Evolutionary conservation across 2,329 filamentous ascomycete species (phyloP).

Genomic region (Hymenoscyphus infarciens): DNA sequence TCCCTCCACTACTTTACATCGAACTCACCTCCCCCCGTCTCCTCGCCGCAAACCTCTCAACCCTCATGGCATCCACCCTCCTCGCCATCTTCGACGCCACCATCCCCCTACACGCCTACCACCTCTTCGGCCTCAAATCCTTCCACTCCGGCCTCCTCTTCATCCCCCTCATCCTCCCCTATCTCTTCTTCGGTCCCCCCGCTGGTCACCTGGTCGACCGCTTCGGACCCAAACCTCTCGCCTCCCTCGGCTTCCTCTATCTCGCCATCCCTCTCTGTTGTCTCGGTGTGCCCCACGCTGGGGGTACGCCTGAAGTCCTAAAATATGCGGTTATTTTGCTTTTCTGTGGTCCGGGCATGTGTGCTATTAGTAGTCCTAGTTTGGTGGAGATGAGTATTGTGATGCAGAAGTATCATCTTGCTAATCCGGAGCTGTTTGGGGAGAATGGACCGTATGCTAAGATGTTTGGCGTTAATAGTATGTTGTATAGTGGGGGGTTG

Average conservation of each 20-base stretch:
- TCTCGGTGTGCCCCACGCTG: slow-evolving; percentile 41
- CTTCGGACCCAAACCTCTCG: slow-evolving; percentile 36
- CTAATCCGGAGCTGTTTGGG: slow-evolving; percentile 54
- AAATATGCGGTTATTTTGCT: slow-evolving; percentile 45
- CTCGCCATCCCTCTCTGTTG: slow-evolving; percentile 33
- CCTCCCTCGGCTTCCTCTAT: slow-evolving; percentile 33
- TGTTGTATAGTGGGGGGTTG: slow-evolving; percentile 58
- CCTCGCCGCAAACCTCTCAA: slow-evolving; percentile 38
- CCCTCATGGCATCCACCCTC: slow-evolving; percentile 43
- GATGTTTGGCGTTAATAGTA: slow-evolving; percentile 61
- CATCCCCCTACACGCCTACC: slow-evolving; percentile 1
- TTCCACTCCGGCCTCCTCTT: slow-evolving; percentile 8
- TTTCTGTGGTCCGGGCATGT: slow-evolving; percentile 49
- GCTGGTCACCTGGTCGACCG: slow-evolving; percentile 39
- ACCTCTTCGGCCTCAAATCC: slow-evolving; percentile 9
- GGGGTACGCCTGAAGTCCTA: slow-evolving; percentile 40
- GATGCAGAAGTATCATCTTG: slow-evolving; percentile 51
- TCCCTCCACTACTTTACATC: slow-evolving; percentile 45
- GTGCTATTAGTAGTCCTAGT: slow-evolving; percentile 49
- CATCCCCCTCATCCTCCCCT: slow-evolving; percentile 10
- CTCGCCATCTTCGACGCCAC: slow-evolving; percentile 34
- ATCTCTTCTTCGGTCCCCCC: slow-evolving; percentile 15
- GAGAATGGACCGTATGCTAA: slow-evolving; percentile 59
- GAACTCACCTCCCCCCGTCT: slow-evolving; percentile 41
- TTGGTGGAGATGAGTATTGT: slow-evolving; percentile 56